Conservation (phyloP, 768 basidiomycete genomes). For the Boletus sp. region DNA sequence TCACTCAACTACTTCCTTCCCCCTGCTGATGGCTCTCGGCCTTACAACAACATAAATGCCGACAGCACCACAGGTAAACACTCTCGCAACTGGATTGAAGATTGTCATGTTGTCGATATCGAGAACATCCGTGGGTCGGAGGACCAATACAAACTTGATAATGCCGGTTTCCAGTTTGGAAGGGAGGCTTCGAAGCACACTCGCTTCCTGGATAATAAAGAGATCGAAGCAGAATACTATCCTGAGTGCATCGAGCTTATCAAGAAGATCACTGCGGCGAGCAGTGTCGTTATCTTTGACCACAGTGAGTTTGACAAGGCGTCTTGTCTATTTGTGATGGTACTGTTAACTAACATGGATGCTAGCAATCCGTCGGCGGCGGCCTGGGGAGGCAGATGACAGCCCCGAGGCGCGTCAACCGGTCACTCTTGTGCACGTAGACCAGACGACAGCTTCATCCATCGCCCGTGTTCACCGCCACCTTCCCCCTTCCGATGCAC, state of each 20-base stretch:
- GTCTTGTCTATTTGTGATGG: not conserved
- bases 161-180: slow-evolving; percentile 37
- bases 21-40: slow-evolving; percentile 18
- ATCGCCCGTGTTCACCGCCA: slow-evolving; percentile 43
- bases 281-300: slow-evolving; percentile 40
- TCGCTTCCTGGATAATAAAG: slow-evolving; percentile 35
- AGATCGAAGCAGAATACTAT: slow-evolving; percentile 39
- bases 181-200: slow-evolving; percentile 24
- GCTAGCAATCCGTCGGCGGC: slow-evolving; percentile 43
- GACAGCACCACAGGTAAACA: slow-evolving; percentile 13
- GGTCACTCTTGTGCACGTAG: slow-evolving; percentile 42
- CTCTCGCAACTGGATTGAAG: slow-evolving; percentile 23
- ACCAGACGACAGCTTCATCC: slow-evolving; percentile 43
- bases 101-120: slow-evolving; percentile 17
- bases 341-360: not conserved
- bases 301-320: slow-evolving; percentile 30
- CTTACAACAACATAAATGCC: slow-evolving; percentile 17
- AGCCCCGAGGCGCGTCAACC: slow-evolving; percentile 43
- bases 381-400: slow-evolving; percentile 36
- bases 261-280: slow-evolving; percentile 41
- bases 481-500: slow-evolving; percentile 40
- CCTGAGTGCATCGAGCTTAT: slow-evolving; percentile 38
- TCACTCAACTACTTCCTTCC: slow-evolving; percentile 19
- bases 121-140: slow-evolving; percentile 38
- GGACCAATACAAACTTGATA: slow-evolving; percentile 31